Evolutionary conservation across 2,329 filamentous ascomycete genomes (phyloP), one percentile per base, ranked within the genome.

Genomic region (Paecilomyces dactylethromorphus): DNA sequence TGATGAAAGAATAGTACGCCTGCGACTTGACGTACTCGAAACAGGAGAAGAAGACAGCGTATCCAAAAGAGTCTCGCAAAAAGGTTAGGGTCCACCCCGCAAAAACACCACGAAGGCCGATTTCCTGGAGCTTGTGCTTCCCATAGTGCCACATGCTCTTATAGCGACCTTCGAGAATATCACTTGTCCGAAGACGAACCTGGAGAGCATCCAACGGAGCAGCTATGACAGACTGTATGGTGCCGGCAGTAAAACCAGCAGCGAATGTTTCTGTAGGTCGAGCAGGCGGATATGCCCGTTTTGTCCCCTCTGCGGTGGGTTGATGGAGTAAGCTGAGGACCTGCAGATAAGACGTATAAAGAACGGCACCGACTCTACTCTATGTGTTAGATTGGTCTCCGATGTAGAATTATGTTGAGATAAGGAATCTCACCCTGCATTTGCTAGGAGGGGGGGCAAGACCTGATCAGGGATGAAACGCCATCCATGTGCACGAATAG

Each of bases 1-100:
- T 81, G 11, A 87, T 75, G 63, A 84, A 87, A 8, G 75, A 77
- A 69, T 87, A 86, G 68, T 87, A 87, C 18, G 75, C 78, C 65
- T 87, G 85, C 35, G 80, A 80, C 65, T 88, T 88, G 66, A 87
- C 74, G 32, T 81, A 85, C 68, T 88, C 85, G 62, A 88, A 88
- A 0, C 80, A 80, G 53, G 79, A 78, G 69, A 88, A 88, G 74
- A 88, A 88, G 15, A 84, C 71, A 1, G 81, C 85, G 54, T 81
- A 83, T 10, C 85, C 85, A 35, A 86, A 75, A 1, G 82, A 79
- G 65, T 88, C 85, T 61, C 85, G 85, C 31, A 85, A 39, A 50
- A 87, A 79, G 0, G 81, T 83, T 3, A 87, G 70, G 2, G 79
- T 76, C 78, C 80, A 87, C n/a, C 85, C 85, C 2, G 84, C 84